Evolutionary conservation across 345 rosid species (phyloP).

Genomic region (Adansonia digitata): DNA sequence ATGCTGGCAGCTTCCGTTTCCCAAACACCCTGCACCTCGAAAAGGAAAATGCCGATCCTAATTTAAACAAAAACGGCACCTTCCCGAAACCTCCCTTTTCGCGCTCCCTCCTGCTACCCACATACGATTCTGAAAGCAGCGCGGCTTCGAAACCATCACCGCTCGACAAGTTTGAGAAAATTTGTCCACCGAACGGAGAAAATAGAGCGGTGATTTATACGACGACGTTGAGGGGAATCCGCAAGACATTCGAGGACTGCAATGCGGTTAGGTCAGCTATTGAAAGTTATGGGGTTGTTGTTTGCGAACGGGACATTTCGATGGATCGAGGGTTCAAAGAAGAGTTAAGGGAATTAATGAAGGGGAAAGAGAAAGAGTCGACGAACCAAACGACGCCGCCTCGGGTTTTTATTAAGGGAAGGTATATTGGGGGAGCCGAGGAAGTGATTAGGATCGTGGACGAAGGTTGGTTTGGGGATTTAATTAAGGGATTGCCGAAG

Average conservation of each 20-base stretch:
- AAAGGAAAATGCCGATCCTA: conserved; percentile 59
- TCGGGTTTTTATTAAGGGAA: conserved; percentile 64
- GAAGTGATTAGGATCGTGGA: conserved; percentile 57
- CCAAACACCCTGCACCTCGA: conserved; percentile 27
- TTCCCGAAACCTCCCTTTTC: neutral
- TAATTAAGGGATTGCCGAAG: conserved; percentile 50
- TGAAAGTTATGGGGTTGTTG: conserved; percentile 44
- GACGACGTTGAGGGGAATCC: conserved; percentile 68
- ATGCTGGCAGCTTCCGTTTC: conserved; percentile 76
- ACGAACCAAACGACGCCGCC: conserved; percentile 45
- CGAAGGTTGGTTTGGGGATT: conserved; percentile 59
- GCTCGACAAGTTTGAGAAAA: conserved; percentile 26
- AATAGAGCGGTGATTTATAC: conserved; percentile 68
- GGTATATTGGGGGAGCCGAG: conserved; percentile 85
- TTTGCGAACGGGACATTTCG: conserved; percentile 74
- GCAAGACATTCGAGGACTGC: conserved; percentile 81
- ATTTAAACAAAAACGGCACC: conserved; percentile 13
- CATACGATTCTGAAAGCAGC: conserved; percentile 22
- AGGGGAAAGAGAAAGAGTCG: conserved; percentile 22
- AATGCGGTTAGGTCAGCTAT: conserved; percentile 53
- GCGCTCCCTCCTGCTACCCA: neutral
- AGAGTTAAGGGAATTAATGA: conserved; percentile 51
- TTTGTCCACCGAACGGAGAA: conserved; percentile 61
- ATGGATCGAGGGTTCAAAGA: conserved; percentile 53
- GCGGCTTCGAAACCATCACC: conserved; percentile 6